These are phyloP conservation scores for Neopestalotiopsis clavispora DNA, from an alignment of 2,329 filamentous ascomycete species.

Conservation along the genomic window DNA sequence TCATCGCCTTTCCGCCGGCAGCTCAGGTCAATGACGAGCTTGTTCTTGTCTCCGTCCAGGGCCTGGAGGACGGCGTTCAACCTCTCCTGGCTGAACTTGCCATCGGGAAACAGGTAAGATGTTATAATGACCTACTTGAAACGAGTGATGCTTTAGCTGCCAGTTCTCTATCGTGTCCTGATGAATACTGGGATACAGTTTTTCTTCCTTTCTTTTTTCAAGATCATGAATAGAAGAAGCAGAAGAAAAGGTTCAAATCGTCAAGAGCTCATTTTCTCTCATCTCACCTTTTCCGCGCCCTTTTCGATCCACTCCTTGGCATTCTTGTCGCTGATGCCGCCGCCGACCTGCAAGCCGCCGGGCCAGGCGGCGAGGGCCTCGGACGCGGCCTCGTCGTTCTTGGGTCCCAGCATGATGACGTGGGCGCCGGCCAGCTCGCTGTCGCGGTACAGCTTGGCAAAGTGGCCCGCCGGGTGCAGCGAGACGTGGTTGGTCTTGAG, in stretches of 20 bases:
- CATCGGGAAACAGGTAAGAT: slow-evolving; percentile 88
- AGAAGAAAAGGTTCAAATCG: no score
- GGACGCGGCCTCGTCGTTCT: slow-evolving; percentile 79
- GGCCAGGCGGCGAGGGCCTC: slow-evolving; percentile 83
- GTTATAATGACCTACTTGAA: slow-evolving; percentile 87
- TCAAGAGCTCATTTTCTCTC: no score
- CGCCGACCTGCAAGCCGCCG: slow-evolving; percentile 82
- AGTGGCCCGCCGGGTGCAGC: slow-evolving; percentile 79
- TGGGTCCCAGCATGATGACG: slow-evolving; percentile 94
- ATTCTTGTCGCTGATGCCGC: slow-evolving; percentile 89
- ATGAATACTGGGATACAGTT: no score
- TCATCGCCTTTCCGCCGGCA: slow-evolving; percentile 75
- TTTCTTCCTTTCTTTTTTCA: no score
- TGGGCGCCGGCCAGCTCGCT: slow-evolving; percentile 79
- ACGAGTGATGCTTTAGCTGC: neutral
- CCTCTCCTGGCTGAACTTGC: slow-evolving; percentile 77
- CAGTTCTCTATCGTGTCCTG: neutral
- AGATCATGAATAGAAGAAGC: no score
- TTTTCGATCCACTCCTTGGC: slow-evolving; percentile 83
- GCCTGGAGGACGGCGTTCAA: slow-evolving; percentile 75
- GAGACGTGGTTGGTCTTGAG: slow-evolving; percentile 95
- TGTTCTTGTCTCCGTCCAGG: slow-evolving; percentile 75
- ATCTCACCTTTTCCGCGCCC: slow-evolving; percentile 82
- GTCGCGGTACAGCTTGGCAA: slow-evolving; percentile 80
- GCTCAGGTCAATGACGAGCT: slow-evolving; percentile 93